Evolutionary conservation across 1,284 basidiomycete species (phyloP).

Genomic region (Acaromyces ingoldii): DNA sequence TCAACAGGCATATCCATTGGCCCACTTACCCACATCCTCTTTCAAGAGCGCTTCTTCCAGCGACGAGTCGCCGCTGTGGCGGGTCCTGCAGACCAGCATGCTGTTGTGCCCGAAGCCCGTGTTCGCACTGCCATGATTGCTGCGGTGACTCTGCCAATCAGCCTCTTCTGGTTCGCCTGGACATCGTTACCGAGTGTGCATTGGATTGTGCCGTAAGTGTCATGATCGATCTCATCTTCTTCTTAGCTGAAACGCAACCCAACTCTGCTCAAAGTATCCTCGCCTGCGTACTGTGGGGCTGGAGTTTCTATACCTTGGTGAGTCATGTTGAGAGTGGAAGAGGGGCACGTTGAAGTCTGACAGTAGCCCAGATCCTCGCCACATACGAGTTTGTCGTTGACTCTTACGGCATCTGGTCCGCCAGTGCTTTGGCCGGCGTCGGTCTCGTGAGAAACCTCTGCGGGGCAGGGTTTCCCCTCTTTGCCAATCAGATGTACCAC

Average conservation of each 20-base stretch:
- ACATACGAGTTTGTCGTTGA: conserved; percentile 61
- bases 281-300: neutral
- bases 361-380: too few species aligned
- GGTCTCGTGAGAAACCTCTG: conserved; percentile 60
- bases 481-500: neutral
- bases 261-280: neutral
- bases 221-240: neutral
- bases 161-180: neutral
- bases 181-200: neutral
- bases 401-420: conserved; percentile 60
- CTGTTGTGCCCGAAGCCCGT: neutral
- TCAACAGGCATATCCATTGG: neutral
- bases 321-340: too few species aligned
- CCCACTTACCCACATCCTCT: too few species aligned
- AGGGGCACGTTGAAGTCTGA: too few species aligned
- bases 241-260: too few species aligned
- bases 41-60: too few species aligned
- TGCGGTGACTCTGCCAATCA: neutral
- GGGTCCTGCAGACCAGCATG: too few species aligned
- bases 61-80: too few species aligned
- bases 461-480: conserved; percentile 16
- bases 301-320: neutral
- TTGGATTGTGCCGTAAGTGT: neutral
- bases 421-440: conserved; percentile 70
- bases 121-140: neutral